phyloP scores from a whole-genome alignment of 768 basidiomycete species.

The Agaricus blazei region DNA sequence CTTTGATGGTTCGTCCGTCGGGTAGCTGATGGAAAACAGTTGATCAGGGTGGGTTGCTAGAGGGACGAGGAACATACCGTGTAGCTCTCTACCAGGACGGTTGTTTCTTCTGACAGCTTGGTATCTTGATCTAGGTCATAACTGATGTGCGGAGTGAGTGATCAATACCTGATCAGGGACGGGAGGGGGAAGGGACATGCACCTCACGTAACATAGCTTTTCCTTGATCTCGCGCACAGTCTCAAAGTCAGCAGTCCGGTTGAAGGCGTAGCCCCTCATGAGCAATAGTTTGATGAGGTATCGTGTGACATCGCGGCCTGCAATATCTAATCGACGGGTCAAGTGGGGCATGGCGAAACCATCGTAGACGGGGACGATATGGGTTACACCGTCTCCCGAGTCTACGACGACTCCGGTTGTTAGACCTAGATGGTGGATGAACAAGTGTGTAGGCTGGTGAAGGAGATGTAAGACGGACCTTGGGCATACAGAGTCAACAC shows the following conservation, averaged over 20 bases:
- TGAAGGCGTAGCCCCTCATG: constrained; percentile 99
- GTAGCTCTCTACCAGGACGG: constrained; percentile 92
- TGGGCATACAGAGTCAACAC: constrained; percentile 98
- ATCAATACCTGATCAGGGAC: background rate
- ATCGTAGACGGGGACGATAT: constrained; percentile 98
- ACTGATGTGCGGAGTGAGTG: constrained; percentile 30
- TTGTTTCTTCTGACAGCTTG: constrained; percentile 91
- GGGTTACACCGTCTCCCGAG: constrained; percentile 98
- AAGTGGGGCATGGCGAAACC: constrained; percentile 95
- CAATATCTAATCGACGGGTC: constrained; percentile 92
- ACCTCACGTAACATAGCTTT: constrained; percentile 98
- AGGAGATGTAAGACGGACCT: constrained; percentile 49
- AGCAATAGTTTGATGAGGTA: constrained; percentile 99
- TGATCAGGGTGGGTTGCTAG: background rate
- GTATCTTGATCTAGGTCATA: constrained; percentile 98
- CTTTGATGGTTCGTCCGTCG: constrained; percentile 94
- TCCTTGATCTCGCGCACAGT: constrained; percentile 99
- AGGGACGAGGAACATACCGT: constrained; percentile 50
- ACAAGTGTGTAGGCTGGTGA: background rate
- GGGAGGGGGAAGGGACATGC: constrained; percentile 14
- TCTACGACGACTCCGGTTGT: constrained; percentile 99
- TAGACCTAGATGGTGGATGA: constrained; percentile 54
- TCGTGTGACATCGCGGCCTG: constrained; percentile 95
- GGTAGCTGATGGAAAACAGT: constrained; percentile 55
- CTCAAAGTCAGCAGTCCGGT: constrained; percentile 98